Conservation (phyloP, 2,329 filamentous ascomycete species). For the Aureobasidium sp. region DNA sequence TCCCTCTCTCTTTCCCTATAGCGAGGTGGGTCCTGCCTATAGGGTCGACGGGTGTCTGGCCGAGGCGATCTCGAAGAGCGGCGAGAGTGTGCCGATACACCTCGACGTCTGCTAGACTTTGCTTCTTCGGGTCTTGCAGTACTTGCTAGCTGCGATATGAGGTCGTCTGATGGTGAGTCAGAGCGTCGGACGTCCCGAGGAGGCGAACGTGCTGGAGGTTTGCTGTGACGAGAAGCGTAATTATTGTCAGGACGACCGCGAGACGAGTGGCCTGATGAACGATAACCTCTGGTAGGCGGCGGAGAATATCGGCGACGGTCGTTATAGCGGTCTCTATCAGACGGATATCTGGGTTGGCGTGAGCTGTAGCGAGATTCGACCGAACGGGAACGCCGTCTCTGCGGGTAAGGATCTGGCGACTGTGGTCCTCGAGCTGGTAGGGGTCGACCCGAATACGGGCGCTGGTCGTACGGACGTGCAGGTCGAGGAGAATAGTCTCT, state of each 20-base stretch:
- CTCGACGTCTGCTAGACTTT: conserved; percentile 5
- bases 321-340: conserved; percentile 21
- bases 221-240: conserved; percentile 14
- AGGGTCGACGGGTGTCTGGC: conserved; percentile 21
- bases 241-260: conserved; percentile 12
- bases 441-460: neutral
- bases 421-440: conserved; percentile 21
- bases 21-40: conserved; percentile 23
- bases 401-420: conserved; percentile 31
- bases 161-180: conserved; percentile 19
- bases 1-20: conserved; percentile 11
- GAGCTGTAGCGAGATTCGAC: conserved; percentile 32
- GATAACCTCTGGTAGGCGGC: conserved; percentile 8
- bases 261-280: conserved; percentile 4
- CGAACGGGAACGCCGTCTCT: conserved; percentile 36
- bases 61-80: conserved; percentile 21
- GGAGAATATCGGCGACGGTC: conserved; percentile 15
- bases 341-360: conserved; percentile 25
- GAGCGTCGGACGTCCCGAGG: conserved; percentile 17
- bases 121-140: conserved; percentile 12
- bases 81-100: conserved; percentile 3
- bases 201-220: conserved; percentile 4
- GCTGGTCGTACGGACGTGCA: neutral
- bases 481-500: conserved; percentile 10
- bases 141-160: conserved; percentile 17